Evolutionary conservation across 1,284 basidiomycete genomes (phyloP), one percentile per base, ranked within the genome.

Genomic region (Microbotryomycetes sp.): DNA sequence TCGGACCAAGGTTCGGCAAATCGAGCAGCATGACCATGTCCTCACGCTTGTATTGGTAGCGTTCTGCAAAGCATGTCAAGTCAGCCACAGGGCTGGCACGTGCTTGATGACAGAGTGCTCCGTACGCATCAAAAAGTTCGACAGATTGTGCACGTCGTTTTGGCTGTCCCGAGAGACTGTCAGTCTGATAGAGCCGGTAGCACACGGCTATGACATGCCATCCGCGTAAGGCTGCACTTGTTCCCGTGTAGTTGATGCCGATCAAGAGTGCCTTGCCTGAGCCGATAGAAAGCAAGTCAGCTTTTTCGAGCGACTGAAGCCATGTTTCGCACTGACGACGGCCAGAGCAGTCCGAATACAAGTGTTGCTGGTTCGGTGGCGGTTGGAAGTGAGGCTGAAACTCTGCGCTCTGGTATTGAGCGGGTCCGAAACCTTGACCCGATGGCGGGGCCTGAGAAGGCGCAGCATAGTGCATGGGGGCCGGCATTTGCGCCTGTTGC

Each of bases 21-120:
- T 96, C 92, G 2, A 87, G 89, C 47, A 96, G 80, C 66, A 86
- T 80, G n/a, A 94, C 89, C 59, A 94, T 90, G 73, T 94, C 89
- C 46, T 88, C 84, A 46, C 78, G 73, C 61, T 81, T 82, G 76
- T 93, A 96, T 15, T 82, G 81, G 75, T 80, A 89, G 13, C 81
- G 76, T 29, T 77, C 85, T 56, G 50, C 54, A 1, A 54, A 11
- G 9, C 35, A 41, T n/a, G n/a, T 26, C 13, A 6, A 16, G 5
- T 16, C 49, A 54, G 29, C 13, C 1, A 21, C 24, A 24, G 23
- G n/a, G n/a, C n/a, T n/a, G n/a, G n/a, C n/a, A n/a, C n/a, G n/a
- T n/a, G n/a, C n/a, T n/a, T n/a, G n/a, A n/a, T n/a, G n/a, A n/a
- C n/a, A n/a, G n/a, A n/a, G n/a, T 26, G 35, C 9, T 41, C 87